Base-by-base conservation (phyloP, 2,329 filamentous ascomycete genomes). In the Aspergillus pseudoviridinutans region DNA sequence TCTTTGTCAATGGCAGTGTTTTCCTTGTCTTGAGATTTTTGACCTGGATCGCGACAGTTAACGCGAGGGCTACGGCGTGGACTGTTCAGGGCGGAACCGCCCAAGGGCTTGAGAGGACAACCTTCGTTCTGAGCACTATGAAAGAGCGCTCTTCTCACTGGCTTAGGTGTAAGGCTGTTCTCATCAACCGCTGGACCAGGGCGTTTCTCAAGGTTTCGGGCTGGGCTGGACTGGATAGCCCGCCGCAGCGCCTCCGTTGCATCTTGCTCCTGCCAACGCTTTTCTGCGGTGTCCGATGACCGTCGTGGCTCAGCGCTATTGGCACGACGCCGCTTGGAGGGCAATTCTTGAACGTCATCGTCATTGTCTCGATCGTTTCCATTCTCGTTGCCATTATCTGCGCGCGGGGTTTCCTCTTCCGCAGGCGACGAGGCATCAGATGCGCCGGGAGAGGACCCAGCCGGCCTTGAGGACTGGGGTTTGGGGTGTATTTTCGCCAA, bases 181-280 rank as follows among this genome's bases (percentile, higher is more conserved):
- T 84, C 78, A 58, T 82, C 77, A 73, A 66, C 57, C 35, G 62
- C 51, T 44, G 66, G 47, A 58, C 62, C 54, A 52, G 76, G 71
- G 51, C 77, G 78, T 50, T 70, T 76, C 57, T 79, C 79, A 56
- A 77, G 69, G 57, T 82, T 77, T 24, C 81, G 77, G 25, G 78
- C 80, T 14, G 85, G 85, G 63, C 85, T 87, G 4, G 85, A 87
- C 63, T 86, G 83, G 29, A 86, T 82, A 49, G 82, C 83, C 58
- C 81, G 78, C 58, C 77, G 74, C 47, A 84, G 71, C 8, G 79
- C 79, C 53, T 79, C 78, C 44, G 76, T 69, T 10, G 74, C 72
- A 59, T 75, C 68, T 35, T 74, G 66, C 44, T 75, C 71, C 51
- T 73, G 64, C 72, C 72, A 74, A 54, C 68, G 69, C 51, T 59